phyloP scores from a whole-genome alignment of 305 asterid genomes.

The Fraxinus latifolia region DNA sequence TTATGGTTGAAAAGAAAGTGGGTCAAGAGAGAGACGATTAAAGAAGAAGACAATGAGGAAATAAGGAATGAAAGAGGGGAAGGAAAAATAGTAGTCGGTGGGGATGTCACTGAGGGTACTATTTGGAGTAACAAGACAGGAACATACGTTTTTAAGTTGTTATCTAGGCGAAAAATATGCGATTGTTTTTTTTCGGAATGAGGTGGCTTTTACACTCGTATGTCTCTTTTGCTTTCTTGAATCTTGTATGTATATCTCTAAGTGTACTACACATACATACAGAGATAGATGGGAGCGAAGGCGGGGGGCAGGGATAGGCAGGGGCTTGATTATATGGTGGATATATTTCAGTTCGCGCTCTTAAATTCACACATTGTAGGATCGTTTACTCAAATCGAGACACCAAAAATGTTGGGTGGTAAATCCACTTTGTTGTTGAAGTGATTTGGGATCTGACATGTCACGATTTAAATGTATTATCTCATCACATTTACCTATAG shows the following conservation, averaged over 20 bases:
- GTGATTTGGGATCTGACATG: background rate
- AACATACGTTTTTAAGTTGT: slow-evolving; percentile 15
- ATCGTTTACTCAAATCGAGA: background rate
- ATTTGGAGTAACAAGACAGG: slow-evolving; percentile 24
- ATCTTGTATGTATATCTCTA: slow-evolving; percentile 11
- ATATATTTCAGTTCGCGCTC: background rate
- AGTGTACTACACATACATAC: background rate
- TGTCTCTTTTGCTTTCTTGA: slow-evolving; percentile 19
- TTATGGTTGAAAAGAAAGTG: slow-evolving; percentile 20
- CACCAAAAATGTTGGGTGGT: background rate
- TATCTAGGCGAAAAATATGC: slow-evolving; percentile 4
- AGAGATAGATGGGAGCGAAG: background rate
- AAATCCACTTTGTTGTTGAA: background rate
- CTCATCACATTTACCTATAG: background rate
- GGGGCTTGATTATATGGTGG: background rate
- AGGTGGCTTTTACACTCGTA: slow-evolving; percentile 22
- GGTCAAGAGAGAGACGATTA: slow-evolving; percentile 11
- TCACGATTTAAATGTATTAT: background rate
- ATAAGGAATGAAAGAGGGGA: background rate
- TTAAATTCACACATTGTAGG: background rate
- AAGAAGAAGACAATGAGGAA: slow-evolving; percentile 13
- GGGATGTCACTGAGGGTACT: slow-evolving; percentile 4
- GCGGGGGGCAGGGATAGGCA: background rate
- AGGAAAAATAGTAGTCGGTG: slow-evolving; percentile 23
- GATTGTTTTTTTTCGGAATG: slow-evolving; percentile 14